phyloP scores from a whole-genome alignment of 2,329 filamentous ascomycete genomes.

The Stemphylium lycopersici region DNA sequence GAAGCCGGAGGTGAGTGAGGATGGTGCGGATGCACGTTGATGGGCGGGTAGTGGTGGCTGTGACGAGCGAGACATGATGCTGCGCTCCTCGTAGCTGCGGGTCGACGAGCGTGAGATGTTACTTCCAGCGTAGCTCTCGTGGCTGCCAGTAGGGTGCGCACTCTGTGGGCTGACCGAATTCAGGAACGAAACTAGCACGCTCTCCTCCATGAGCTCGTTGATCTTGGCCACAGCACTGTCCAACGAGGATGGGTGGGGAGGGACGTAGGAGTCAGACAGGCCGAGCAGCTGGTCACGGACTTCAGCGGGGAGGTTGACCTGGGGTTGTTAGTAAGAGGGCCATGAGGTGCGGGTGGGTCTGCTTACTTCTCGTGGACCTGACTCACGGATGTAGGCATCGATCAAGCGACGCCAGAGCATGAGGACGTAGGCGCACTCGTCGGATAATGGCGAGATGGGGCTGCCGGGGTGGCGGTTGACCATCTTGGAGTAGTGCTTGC shows the following conservation, averaged over 20 bases:
- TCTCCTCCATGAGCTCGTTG: constrained; percentile 97
- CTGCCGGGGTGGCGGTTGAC: constrained; percentile 58
- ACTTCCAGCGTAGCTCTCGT: constrained; percentile 52
- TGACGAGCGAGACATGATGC: constrained; percentile 35
- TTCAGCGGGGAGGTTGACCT: constrained; percentile 77
- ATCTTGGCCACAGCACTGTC: constrained; percentile 86
- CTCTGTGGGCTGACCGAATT: constrained; percentile 66
- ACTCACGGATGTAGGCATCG: constrained; percentile 76
- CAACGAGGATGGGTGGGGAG: constrained; percentile 75
- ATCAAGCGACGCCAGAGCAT: constrained; percentile 87
- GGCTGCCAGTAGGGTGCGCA: constrained; percentile 50
- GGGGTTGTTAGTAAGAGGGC: constrained; percentile 25
- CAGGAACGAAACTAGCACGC: constrained; percentile 88
- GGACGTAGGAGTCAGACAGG: constrained; percentile 64
- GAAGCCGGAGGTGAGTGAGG: constrained; percentile 46
- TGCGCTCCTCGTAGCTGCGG: constrained; percentile 51
- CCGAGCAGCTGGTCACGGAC: constrained; percentile 81
- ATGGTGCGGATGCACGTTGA: constrained; percentile 49
- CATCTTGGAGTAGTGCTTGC: constrained; percentile 67
- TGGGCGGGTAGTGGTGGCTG: constrained; percentile 41
- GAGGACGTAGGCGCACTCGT: constrained; percentile 72
- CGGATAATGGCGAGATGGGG: constrained; percentile 58
- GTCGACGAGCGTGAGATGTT: constrained; percentile 48
- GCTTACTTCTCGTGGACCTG: constrained; percentile 46
- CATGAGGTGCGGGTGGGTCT: background rate